Conservation (phyloP, 1,139 yeast genomes). For the Yamadazyma epiphylla region DNA sequence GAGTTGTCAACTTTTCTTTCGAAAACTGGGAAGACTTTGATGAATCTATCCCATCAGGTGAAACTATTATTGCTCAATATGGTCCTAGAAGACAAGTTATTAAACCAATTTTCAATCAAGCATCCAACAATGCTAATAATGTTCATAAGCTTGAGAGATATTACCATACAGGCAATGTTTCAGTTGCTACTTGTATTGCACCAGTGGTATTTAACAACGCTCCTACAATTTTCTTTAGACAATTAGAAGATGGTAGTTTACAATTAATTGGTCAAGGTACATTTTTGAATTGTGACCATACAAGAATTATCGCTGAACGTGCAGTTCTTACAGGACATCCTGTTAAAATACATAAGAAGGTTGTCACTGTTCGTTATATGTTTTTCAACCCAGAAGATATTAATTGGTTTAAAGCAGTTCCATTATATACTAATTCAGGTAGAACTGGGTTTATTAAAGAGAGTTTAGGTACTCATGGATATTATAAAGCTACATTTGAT, state of each 20-base stretch:
- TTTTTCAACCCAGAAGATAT: slow-evolving; percentile 92
- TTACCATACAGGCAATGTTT: slow-evolving; percentile 66
- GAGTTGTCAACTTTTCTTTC: slow-evolving; percentile 77
- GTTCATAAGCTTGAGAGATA: slow-evolving; percentile 86
- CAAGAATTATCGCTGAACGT: slow-evolving; percentile 83
- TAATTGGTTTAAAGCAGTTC: slow-evolving; percentile 85
- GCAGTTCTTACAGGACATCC: slow-evolving; percentile 92
- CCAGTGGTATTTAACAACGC: slow-evolving; percentile 84
- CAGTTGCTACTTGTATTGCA: slow-evolving; percentile 84
- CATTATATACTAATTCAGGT: slow-evolving; percentile 88
- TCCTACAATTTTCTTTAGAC: slow-evolving; percentile 72
- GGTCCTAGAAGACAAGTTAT: slow-evolving; percentile 91
- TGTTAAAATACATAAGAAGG: slow-evolving; percentile 87
- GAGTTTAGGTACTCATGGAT: slow-evolving; percentile 96
- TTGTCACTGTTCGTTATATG: slow-evolving; percentile 95
- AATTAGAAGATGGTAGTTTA: slow-evolving; percentile 40
- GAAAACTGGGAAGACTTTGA: slow-evolving; percentile 88
- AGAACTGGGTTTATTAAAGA: slow-evolving; percentile 93
- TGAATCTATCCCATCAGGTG: slow-evolving; percentile 78
- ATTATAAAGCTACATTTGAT: slow-evolving; percentile 93
- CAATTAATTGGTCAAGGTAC: slow-evolving; percentile 88
- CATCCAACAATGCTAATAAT: slow-evolving; percentile 72
- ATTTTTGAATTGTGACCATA: slow-evolving; percentile 80
- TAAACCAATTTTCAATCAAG: slow-evolving; percentile 79
- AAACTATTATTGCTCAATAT: slow-evolving; percentile 77